phyloP scores from a whole-genome alignment of 257 asterid genomes.

The Gentiana dahurica region DNA sequence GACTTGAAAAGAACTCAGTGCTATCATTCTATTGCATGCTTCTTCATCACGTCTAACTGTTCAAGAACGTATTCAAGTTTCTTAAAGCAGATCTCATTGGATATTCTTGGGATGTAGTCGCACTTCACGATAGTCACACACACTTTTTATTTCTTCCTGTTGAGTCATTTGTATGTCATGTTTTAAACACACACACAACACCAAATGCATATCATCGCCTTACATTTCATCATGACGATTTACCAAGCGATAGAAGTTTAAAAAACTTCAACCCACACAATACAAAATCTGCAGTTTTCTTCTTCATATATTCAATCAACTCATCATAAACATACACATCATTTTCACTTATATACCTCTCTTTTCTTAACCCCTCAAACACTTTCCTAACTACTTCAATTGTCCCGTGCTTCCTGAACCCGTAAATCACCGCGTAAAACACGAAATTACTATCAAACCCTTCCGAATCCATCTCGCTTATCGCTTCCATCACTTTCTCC shows the following conservation, averaged over 20 bases:
- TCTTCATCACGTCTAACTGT: too few relatives aligned
- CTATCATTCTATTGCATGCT: too few relatives aligned
- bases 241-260: too few relatives aligned
- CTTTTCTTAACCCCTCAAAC: conserved; percentile 42
- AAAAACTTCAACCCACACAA: conserved; percentile 78
- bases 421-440: conserved; percentile 54
- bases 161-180: too few relatives aligned
- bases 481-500: conserved; percentile 40
- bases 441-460: conserved; percentile 30
- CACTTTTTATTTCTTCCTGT: too few relatives aligned
- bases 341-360: conserved; percentile 49
- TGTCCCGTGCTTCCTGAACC: conserved; percentile 80
- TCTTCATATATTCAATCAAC: conserved; percentile 77
- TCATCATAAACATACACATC: conserved; percentile 65
- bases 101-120: too few relatives aligned
- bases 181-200: too few relatives aligned
- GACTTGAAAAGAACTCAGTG: too few relatives aligned
- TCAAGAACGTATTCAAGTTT: too few relatives aligned
- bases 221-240: too few relatives aligned
- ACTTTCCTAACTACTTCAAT: conserved; percentile 74
- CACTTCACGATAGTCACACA: too few relatives aligned
- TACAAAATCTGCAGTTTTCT: conserved; percentile 76
- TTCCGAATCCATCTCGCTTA: conserved; percentile 66
- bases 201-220: too few relatives aligned
- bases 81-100: conserved; percentile 72